phyloP scores from a whole-genome alignment of 2,329 filamentous ascomycete genomes.

The Pseudogymnoascus sp. region DNA sequence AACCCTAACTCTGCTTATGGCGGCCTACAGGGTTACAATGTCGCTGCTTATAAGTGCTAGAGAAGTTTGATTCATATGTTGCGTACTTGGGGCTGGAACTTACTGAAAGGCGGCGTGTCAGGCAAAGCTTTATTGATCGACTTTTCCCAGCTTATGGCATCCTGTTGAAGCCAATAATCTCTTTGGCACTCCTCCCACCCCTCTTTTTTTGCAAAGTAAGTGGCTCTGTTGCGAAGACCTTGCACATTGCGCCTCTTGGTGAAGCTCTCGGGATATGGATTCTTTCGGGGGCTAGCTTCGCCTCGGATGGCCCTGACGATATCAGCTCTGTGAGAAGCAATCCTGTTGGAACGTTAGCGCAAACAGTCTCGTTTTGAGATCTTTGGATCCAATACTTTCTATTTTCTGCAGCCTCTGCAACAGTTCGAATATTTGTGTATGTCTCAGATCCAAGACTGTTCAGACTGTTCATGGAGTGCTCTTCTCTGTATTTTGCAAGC shows the following conservation, averaged over 20 bases:
- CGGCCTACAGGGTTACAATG: too few species aligned
- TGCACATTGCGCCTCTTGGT: conserved; percentile 2
- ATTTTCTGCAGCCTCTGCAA: background rate
- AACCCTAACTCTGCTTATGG: background rate
- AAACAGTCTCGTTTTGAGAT: background rate
- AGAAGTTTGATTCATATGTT: background rate
- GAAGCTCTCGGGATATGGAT: background rate
- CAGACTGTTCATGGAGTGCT: background rate
- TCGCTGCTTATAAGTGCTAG: background rate
- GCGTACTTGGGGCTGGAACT: background rate
- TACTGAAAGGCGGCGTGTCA: background rate
- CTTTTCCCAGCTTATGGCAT: background rate
- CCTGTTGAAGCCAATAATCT: background rate
- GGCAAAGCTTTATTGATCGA: conserved; percentile 5
- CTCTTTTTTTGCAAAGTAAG: background rate
- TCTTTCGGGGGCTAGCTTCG: background rate
- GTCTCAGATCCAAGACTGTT: background rate
- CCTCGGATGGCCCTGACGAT: background rate
- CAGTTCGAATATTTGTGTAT: background rate
- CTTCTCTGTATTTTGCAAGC: conserved; percentile 4
- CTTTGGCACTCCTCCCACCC: background rate
- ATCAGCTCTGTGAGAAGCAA: background rate
- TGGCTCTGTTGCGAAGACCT: background rate
- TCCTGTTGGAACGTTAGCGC: background rate
- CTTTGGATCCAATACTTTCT: background rate